phyloP scores from a whole-genome alignment of 192 early-diverging fungal genomes.

The Backusella sp. region DNA sequence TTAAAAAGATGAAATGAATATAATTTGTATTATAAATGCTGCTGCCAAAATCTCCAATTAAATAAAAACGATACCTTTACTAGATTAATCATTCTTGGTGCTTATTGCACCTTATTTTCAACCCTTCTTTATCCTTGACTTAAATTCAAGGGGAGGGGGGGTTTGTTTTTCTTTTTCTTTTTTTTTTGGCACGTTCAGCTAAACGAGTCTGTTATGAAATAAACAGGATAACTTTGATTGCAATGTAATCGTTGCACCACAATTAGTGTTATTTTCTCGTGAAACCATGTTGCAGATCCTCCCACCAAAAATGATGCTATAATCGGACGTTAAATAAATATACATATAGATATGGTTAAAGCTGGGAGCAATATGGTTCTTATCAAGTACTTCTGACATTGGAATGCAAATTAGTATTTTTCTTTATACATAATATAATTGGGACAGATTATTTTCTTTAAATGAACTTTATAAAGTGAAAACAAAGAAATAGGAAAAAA shows the following conservation, averaged over 20 bases:
- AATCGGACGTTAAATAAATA: background rate
- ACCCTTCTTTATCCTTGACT: background rate
- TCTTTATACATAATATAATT: too few relatives aligned
- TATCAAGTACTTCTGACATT: too few relatives aligned
- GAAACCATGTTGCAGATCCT: background rate
- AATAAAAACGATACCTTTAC: conserved; percentile 8
- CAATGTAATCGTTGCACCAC: background rate
- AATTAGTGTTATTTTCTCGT: background rate
- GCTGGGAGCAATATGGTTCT: too few relatives aligned
- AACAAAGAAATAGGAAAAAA: too few relatives aligned
- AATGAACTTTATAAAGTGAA: too few relatives aligned
- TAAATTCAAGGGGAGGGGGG: background rate
- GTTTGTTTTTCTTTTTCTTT: background rate
- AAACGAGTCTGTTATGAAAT: background rate
- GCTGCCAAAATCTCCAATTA: background rate
- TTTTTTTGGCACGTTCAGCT: background rate
- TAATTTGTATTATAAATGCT: background rate
- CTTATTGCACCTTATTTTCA: background rate
- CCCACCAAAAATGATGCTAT: background rate
- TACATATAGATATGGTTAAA: too few relatives aligned
- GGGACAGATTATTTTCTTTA: too few relatives aligned
- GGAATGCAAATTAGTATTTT: too few relatives aligned
- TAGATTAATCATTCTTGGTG: background rate
- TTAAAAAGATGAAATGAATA: background rate
- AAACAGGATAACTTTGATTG: background rate